Evolutionary conservation across 108 stramenopile genomes (phyloP), one percentile per base, ranked within the genome.

Genomic region (Phaeodactylum tricornutum): DNA sequence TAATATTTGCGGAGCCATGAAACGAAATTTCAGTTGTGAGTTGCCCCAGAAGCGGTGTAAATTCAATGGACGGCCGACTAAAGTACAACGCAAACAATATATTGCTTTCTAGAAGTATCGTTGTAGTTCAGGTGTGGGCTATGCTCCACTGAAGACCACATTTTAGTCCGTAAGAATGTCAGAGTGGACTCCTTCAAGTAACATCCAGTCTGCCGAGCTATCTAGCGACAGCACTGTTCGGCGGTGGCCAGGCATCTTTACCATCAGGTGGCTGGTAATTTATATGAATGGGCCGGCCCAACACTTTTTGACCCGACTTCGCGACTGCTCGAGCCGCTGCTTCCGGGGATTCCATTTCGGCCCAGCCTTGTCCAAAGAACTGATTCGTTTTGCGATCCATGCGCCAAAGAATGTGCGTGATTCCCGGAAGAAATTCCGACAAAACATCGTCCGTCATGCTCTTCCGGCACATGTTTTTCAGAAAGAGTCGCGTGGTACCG

Each of bases 161-260:
- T n/a, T n/a, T n/a, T n/a, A n/a, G n/a, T n/a, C n/a, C n/a, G n/a
- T n/a, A n/a, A n/a, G n/a, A n/a, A n/a, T n/a, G n/a, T n/a, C n/a
- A n/a, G n/a, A n/a, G n/a, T n/a, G n/a, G n/a, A n/a, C n/a, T n/a
- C n/a, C n/a, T n/a, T n/a, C n/a, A n/a, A n/a, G n/a, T n/a, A n/a
- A n/a, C n/a, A n/a, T n/a, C n/a, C n/a, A n/a, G n/a, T n/a, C n/a
- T n/a, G n/a, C n/a, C n/a, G n/a, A n/a, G n/a, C n/a, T n/a, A n/a
- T n/a, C n/a, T n/a, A n/a, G n/a, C n/a, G n/a, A 50, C 48, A 17
- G 24, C 28, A 43, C 71, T 73, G 27, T 44, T 63, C 12, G 72
- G 59, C 26, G 76, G 70, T 14, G 90, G 90, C 90, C 90, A 92
- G 2, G 60, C 44, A 50, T 69, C 67, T 26, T 82, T 82, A 24